phyloP scores from a whole-genome alignment of 2,329 filamentous ascomycete species.

The Calonectria pteridis region DNA sequence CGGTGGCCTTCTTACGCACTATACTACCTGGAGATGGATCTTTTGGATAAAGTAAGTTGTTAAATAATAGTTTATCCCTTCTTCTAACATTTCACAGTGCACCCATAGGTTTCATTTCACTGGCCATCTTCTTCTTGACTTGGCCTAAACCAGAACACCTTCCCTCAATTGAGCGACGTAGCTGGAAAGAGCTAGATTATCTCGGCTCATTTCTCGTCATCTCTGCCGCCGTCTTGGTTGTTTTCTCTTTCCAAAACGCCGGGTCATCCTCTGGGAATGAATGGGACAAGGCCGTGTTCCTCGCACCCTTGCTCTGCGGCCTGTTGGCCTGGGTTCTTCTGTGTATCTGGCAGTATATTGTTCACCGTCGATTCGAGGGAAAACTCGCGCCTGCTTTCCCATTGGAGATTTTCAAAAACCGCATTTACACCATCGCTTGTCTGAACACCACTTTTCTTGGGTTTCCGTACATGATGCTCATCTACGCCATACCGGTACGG shows the following conservation, averaged over 20 bases:
- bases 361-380: conserved; percentile 43
- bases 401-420: conserved; percentile 60
- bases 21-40: conserved; percentile 65
- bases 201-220: conserved; percentile 67
- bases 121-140: conserved; percentile 59
- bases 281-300: conserved; percentile 57
- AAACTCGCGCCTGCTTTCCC: conserved; percentile 59
- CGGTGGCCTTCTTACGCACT: conserved; percentile 64
- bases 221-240: conserved; percentile 65
- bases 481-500: conserved; percentile 64
- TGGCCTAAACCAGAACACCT: conserved; percentile 63
- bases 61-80: background rate
- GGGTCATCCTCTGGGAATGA: conserved; percentile 49
- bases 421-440: conserved; percentile 57
- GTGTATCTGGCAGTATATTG: conserved; percentile 45
- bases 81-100: conserved; percentile 52
- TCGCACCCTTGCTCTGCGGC: conserved; percentile 48
- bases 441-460: conserved; percentile 62
- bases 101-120: conserved; percentile 61
- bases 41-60: conserved; percentile 70
- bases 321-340: conserved; percentile 45
- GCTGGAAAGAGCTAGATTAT: conserved; percentile 66
- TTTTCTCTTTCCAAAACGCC: conserved; percentile 69
- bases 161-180: conserved; percentile 51
- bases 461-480: conserved; percentile 62